These are phyloP conservation scores for Drechmeria coniospora DNA, from an alignment of 2,329 filamentous ascomycete species.

Conservation along the genomic window DNA sequence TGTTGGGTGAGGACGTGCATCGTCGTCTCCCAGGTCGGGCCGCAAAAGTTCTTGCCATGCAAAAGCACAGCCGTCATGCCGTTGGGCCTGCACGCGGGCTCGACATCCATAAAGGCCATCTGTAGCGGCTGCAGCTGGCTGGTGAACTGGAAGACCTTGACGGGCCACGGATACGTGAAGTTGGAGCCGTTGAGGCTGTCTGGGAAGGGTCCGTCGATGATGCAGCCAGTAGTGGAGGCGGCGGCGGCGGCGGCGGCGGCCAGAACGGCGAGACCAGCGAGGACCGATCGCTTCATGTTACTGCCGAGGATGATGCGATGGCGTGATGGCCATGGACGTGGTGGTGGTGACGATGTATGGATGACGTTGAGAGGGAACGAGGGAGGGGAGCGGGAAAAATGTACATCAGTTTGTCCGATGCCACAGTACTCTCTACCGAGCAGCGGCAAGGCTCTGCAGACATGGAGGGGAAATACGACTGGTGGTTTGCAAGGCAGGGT, in stretches of 20 bases:
- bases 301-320: too few relatives aligned
- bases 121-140: constrained; percentile 31
- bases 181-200: constrained; percentile 31
- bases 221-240: constrained; percentile 12
- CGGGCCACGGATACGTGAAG: constrained; percentile 36
- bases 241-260: constrained; percentile 8
- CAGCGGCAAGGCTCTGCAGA: too few relatives aligned
- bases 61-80: constrained; percentile 30
- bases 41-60: constrained; percentile 43
- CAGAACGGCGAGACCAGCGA: constrained; percentile 6
- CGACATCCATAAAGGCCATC: constrained; percentile 41
- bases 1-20: constrained; percentile 22
- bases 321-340: too few relatives aligned
- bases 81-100: constrained; percentile 17
- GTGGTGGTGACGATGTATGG: too few relatives aligned
- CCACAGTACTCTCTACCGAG: too few relatives aligned
- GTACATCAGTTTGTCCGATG: too few relatives aligned
- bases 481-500: too few relatives aligned
- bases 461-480: too few relatives aligned
- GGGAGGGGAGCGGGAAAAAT: too few relatives aligned
- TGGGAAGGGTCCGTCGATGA: constrained; percentile 21
- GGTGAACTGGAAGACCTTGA: constrained; percentile 30
- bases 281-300: constrained; percentile 12
- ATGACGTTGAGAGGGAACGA: too few relatives aligned
- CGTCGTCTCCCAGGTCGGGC: constrained; percentile 34